Conservation (phyloP, 106 monocot species). For the Chionographis japonica region DNA sequence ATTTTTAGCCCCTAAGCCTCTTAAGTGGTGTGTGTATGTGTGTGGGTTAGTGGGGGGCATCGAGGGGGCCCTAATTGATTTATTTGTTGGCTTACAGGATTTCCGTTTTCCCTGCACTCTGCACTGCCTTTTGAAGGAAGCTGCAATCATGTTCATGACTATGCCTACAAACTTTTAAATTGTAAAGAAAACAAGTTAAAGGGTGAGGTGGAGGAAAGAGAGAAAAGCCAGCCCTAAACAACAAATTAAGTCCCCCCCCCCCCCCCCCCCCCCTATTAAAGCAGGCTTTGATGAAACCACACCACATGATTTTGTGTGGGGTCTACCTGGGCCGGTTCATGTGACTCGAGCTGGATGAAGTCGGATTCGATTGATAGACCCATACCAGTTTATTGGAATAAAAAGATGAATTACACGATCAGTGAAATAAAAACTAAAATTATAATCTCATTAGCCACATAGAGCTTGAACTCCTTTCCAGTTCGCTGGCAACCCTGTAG, state of each 20-base stretch:
- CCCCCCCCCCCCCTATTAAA: not conserved
- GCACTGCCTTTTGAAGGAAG: not conserved
- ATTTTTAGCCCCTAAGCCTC: not conserved
- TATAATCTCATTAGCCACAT: too few species aligned
- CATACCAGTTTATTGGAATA: not conserved
- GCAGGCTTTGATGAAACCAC: not conserved
- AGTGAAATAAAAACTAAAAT: too few species aligned
- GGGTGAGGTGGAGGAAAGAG: not conserved
- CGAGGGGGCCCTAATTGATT: not conserved
- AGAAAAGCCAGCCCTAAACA: slow-evolving; percentile 5
- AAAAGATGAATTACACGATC: too few species aligned
- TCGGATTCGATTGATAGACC: not conserved
- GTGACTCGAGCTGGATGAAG: too few species aligned
- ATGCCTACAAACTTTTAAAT: not conserved
- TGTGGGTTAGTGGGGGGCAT: not conserved
- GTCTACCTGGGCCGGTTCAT: not conserved
- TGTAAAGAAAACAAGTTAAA: not conserved
- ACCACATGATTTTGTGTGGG: not conserved
- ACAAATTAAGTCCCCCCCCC: not conserved
- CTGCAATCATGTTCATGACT: slow-evolving; percentile 7
- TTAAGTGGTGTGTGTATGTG: not conserved
- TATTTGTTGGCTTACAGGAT: slow-evolving; percentile 8
- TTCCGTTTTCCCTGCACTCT: slow-evolving; percentile 10
- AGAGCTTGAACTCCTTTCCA: too few species aligned
- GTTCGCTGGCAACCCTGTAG: too few species aligned